Base-by-base conservation (phyloP, 768 basidiomycete genomes). In the Phlebiopsis gigantea region DNA sequence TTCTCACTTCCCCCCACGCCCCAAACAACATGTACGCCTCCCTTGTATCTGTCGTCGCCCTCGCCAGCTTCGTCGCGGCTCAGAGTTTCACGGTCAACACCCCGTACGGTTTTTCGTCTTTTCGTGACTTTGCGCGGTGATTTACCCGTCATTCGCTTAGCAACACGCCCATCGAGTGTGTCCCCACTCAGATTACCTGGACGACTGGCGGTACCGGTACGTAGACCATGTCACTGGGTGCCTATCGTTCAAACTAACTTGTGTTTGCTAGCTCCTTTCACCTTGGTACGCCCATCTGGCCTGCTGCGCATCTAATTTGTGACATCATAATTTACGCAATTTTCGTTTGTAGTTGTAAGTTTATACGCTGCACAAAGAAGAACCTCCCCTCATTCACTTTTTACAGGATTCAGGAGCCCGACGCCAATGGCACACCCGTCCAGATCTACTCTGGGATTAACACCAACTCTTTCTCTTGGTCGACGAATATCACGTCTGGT, bases 51-150 rank as follows among this genome's bases (percentile, higher is more conserved):
- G 65, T 73, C 60, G 71, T 71, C 43, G 69, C 81, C 61, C 66
- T 78, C 60, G 73, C 71, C 46, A 67, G 70, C 49, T 69, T 69
- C 29, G 81, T 69, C 48, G 42, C 74, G 24, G 84, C 79, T 17
- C 34, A 39, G 34, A 81, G 82, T 64, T 65, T 83, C 61, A 71
- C 62, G 0, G 74, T 90, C 67, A 84, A 87, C 68, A 92, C 89
- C 34, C 89, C 89, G 88, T 90, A 62, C 65, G 87, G 78, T n/a
- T 19, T 22, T 25, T 31, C 39, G 2, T 49, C 34, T 19, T 12
- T 42, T 4, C 8, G 24, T 42, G 46, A 49, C 21, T 46, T 21
- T 14, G 31, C 8, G 12, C 14, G 1, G n/a, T 24, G 45, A 45
- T 12, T 42, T 41, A 39, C 34, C 34, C 25, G 31, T 60, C 1